Base-by-base conservation (phyloP, 495 filamentous ascomycete genomes). In the Annulohypoxylon nitens region DNA sequence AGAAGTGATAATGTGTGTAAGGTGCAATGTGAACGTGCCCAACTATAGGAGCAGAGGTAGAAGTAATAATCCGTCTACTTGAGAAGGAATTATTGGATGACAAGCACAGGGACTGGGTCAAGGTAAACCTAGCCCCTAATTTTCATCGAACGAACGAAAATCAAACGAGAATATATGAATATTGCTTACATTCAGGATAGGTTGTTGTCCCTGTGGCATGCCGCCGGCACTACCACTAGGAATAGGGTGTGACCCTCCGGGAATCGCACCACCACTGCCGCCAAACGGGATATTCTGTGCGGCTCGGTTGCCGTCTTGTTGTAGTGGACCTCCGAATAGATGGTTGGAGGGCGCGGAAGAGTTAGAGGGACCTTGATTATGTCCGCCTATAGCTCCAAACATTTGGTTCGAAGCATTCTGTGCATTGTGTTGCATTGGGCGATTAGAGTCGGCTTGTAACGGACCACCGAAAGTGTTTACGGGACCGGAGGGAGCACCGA, bases 201-300 rank as follows among this genome's bases (percentile, higher is more conserved):
- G 95, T 78, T 98, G 94, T 79, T 98, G 95, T n/a, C 93, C 94
- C 79, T 94, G 92, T 10, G 89, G 87, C 66, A 91, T 88, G 53
- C 57, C 53, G 23, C 55, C 41, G 57, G 58, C 66, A 69, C 66
- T 25, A 55, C 68, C 88, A 74, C 74, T 78, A n/a, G 79, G 77
- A 16, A 80, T 71, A 10, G 75, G 80, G 72, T 83, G 81, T 23
- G 36, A 50, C 45, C 64, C 73, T 51, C 58, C 65, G 14, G 70
- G 48, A 0, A 72, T 76, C 60, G 68, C 77, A 51, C 73, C 69
- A 23, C 71, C 41, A 37, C 70, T 72, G 11, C 71, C 76, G 39
- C 79, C 80, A 63, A 86, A 85, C 12, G 84, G 81, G 47, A 85
- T 78, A 63, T 82, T 80, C 67, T 88, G 88, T 61, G 83, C 79